A percentile compares a stretch with the other conserved stretches of the same genome.
Evolutionary conservation across 345 rosid species (phyloP).

Genomic region (Eucalyptus erythrocorys): DNA sequence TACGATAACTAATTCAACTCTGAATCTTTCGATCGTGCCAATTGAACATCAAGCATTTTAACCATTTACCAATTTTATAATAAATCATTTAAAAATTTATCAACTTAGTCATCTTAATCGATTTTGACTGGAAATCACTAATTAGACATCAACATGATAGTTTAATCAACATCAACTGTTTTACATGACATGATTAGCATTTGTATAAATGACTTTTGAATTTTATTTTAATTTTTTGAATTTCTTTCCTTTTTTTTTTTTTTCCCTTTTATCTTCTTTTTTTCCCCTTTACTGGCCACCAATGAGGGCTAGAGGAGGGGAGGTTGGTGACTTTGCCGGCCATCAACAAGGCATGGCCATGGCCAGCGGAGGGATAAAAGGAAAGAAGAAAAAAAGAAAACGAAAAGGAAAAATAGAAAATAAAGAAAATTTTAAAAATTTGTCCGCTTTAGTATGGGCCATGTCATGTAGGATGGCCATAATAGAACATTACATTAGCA

Average conservation of each 20-base stretch:
- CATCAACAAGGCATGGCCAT: background rate
- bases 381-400: fast-evolving
- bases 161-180: background rate
- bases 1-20: fast-evolving
- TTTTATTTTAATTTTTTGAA: fast-evolving
- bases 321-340: background rate
- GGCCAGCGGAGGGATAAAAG: fast-evolving
- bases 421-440: background rate
- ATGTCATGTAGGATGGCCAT: fast-evolving
- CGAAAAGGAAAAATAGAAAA: fast-evolving
- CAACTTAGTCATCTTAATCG: fast-evolving
- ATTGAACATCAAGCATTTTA: background rate
- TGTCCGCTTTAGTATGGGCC: fast-evolving
- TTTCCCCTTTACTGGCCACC: fast-evolving
- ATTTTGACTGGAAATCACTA: background rate
- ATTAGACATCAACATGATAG: no score
- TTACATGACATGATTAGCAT: fast-evolving
- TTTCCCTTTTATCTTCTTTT: fast-evolving
- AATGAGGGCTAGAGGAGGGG: background rate
- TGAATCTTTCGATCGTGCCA: background rate
- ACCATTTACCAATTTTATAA: background rate
- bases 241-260: fast-evolving
- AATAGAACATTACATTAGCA: fast-evolving
- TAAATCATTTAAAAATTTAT: background rate
- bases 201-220: fast-evolving